A percentile compares a stretch with the other conserved stretches of the same genome.
Conservation (phyloP, 768 basidiomycete genomes). For the Rhizopogon vinicolor region DNA sequence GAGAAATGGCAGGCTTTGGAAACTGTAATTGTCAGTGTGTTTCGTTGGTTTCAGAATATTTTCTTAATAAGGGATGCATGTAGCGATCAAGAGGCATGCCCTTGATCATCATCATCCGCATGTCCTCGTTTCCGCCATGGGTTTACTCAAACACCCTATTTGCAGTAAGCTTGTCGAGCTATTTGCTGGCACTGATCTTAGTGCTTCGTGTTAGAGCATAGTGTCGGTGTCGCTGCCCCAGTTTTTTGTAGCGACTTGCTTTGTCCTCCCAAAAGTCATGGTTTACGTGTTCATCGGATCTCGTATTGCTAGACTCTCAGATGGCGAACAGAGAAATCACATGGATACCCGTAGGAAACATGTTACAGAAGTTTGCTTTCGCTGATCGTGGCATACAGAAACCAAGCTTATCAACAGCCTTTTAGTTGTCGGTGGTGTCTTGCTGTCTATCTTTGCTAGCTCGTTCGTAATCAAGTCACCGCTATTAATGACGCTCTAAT, state of each 20-base stretch:
- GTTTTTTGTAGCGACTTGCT: conserved; percentile 69
- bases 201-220: conserved; percentile 51
- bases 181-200: conserved; percentile 5
- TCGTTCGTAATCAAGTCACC: conserved; percentile 43
- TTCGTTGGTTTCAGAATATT: not conserved
- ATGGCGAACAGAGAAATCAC: conserved; percentile 63
- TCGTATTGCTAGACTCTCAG: conserved; percentile 67
- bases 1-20: conserved; percentile 78
- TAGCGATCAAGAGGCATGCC: conserved; percentile 73
- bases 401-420: conserved; percentile 62
- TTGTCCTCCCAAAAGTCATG: conserved; percentile 65
- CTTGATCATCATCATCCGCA: conserved; percentile 75
- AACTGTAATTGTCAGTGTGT: conserved; percentile 55
- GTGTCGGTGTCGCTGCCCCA: conserved; percentile 70
- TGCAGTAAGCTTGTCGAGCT: conserved; percentile 44
- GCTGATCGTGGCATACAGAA: conserved; percentile 30
- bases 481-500: conserved; percentile 8
- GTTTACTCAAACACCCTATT: conserved; percentile 82
- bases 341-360: conserved; percentile 67
- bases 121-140: conserved; percentile 85
- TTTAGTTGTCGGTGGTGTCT: conserved; percentile 55
- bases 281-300: conserved; percentile 79
- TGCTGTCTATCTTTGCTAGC: conserved; percentile 56
- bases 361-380: not conserved
- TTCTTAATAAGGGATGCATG: not conserved